phyloP scores from a whole-genome alignment of 2,329 filamentous ascomycete species.

The Trichoderma sp. region DNA sequence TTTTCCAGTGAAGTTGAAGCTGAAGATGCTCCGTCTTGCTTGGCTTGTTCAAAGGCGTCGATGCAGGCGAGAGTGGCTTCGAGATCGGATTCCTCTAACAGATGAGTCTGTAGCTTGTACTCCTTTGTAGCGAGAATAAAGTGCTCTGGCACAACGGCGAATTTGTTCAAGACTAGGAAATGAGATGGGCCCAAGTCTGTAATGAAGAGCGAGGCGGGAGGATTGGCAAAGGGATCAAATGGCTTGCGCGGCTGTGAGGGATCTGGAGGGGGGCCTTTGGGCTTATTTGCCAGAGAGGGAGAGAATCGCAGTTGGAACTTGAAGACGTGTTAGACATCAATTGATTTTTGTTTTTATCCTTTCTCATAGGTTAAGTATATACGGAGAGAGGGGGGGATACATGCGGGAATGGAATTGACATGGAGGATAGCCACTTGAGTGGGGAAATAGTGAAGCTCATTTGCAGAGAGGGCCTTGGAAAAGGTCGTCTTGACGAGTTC shows the following conservation, averaged over 20 bases:
- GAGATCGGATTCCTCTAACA: slow-evolving; percentile 62
- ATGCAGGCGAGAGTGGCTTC: slow-evolving; percentile 63
- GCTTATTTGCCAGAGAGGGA: slow-evolving; percentile 67
- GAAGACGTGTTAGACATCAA: slow-evolving; percentile 7
- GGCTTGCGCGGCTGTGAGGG: slow-evolving; percentile 39
- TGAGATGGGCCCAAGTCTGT: slow-evolving; percentile 55
- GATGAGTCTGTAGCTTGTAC: slow-evolving; percentile 64
- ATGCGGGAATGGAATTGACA: slow-evolving; percentile 46
- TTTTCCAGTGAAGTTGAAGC: background rate
- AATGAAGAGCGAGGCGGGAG: slow-evolving; percentile 55
- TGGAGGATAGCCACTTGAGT: slow-evolving; percentile 54
- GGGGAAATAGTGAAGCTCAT: slow-evolving; percentile 56
- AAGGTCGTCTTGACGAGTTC: slow-evolving; percentile 54
- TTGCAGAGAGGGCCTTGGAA: slow-evolving; percentile 46
- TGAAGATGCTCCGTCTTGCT: background rate
- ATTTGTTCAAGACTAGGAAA: slow-evolving; percentile 72
- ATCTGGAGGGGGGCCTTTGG: slow-evolving; percentile 47
- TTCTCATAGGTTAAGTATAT: background rate
- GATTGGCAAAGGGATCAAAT: slow-evolving; percentile 67
- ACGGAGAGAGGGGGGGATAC: slow-evolving; percentile 19
- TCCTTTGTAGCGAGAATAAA: slow-evolving; percentile 69
- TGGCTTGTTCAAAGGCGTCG: slow-evolving; percentile 48
- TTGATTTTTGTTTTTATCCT: too few species aligned
- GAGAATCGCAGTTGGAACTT: slow-evolving; percentile 75
- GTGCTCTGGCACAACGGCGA: slow-evolving; percentile 69